These are phyloP conservation scores for Termitomyces sp. DNA, from an alignment of 768 basidiomycete species.

Conservation along the genomic window DNA sequence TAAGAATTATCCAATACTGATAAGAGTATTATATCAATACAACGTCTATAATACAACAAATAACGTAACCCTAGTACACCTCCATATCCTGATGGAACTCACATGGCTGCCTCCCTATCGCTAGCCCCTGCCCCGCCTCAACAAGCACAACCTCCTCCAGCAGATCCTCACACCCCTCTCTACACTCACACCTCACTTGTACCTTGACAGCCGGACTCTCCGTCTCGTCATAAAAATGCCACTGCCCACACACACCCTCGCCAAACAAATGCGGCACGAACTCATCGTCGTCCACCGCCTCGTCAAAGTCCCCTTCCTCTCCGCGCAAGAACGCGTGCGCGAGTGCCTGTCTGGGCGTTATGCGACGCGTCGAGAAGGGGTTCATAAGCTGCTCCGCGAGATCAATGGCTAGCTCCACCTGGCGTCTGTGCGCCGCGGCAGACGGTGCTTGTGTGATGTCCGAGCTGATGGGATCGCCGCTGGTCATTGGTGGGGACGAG, in stretches of 20 bases:
- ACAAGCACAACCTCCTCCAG: slow-evolving; percentile 25
- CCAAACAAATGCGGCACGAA: slow-evolving; percentile 60
- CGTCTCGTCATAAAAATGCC: slow-evolving; percentile 56
- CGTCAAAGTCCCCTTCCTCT: slow-evolving; percentile 27
- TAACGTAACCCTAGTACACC: slow-evolving; percentile 8
- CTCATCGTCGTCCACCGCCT: slow-evolving; percentile 52
- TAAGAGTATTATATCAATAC: neutral
- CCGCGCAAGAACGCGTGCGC: slow-evolving; percentile 68
- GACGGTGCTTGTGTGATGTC: slow-evolving; percentile 11
- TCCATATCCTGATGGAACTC: slow-evolving; percentile 47
- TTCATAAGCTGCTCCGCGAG: slow-evolving; percentile 71
- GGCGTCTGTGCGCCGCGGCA: slow-evolving; percentile 38
- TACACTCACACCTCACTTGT: slow-evolving; percentile 27
- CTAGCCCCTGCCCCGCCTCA: slow-evolving; percentile 45
- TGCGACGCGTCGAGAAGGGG: slow-evolving; percentile 71
- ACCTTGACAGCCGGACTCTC: slow-evolving; percentile 51
- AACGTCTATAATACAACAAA: slow-evolving; percentile 1
- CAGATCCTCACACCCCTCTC: slow-evolving; percentile 18
- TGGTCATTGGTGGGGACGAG: slow-evolving; percentile 11
- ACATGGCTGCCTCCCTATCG: slow-evolving; percentile 56
- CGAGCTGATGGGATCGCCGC: neutral
- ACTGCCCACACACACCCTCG: slow-evolving; percentile 57
- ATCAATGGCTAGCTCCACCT: slow-evolving; percentile 66
- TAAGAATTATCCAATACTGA: too few species aligned
- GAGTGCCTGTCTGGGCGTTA: slow-evolving; percentile 72